Evolutionary conservation across 2,329 filamentous ascomycete genomes (phyloP), one percentile per base, ranked within the genome.

Genomic region (Diaporthe caulivora): DNA sequence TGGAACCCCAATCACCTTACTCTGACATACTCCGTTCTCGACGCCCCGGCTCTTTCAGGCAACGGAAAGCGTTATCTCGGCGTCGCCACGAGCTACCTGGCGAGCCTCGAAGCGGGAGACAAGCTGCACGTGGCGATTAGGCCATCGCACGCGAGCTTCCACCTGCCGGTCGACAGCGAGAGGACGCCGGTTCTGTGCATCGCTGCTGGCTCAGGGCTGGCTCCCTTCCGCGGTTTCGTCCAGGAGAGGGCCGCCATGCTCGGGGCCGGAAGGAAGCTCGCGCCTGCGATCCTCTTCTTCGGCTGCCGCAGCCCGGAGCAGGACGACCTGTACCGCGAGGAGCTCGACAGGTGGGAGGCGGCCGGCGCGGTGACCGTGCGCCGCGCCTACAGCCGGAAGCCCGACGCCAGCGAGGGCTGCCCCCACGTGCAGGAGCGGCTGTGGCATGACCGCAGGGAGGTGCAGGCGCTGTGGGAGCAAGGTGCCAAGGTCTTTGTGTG

Each of bases 11-110:
- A 83, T 8, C 85, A 85, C 72, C 87, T 88, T 72, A 91, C 92
- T 0, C 86, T 95, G 29, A 94, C 92, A 6, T 94, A 92, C 82
- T 87, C 87, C 3, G 88, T 95, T 0, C 86, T 93, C 60, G 87
- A 92, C 71, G 85, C 85, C 6, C 87, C 89, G 0, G 87, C 90
- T 0, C 83, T 86, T 17, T 85, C 86, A 2, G 85, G 84, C 64
- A 84, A 84, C 71, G 87, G 88, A 24, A 83, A 83, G 15, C 76
- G 71, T 31, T 86, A 90, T 80, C 80, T 88, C 7, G 90, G 90
- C 70, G 89, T 92, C 2, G 88, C 90, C 5, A 89, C 89, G 0
- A 88, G 84, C 73, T 92, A 91, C 80, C 86, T 93, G 13, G 85
- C 87, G 1, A 82, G 83, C 0, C 84, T 91, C 2, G 80, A 81